Base-by-base conservation (phyloP, 148 eudicot species). In the Chenopodium album region DNA sequence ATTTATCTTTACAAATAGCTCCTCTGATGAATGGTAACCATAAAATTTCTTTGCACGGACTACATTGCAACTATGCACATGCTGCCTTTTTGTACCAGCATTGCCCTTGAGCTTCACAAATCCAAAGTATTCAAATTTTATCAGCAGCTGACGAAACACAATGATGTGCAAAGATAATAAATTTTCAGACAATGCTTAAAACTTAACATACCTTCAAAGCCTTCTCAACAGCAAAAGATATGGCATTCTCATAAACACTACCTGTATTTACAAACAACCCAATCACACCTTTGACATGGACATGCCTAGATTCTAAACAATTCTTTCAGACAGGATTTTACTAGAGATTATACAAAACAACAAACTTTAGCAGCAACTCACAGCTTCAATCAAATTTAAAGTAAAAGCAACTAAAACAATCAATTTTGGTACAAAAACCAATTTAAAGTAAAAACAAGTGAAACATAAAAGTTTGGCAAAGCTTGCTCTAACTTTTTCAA, bases 1-100 rank as follows among this genome's bases (percentile, higher is more conserved):
- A 85, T 94, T 92, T 81, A 97, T 88, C 89, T 97, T 97, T 28
- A 90, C 82, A 84, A 92, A 97, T 50, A 94, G 86, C 85, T 92
- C 98, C 89, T 97, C 99, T 17, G 87, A 85, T 66, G 89, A 86
- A 88, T 94, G 88, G 82, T 94, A 94, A 28, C 98, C 99, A 87
- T 97, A 97, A n/a, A 97, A 87, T 84, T 85, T 94, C 79, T 46
- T 94, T 64, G 93, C 97, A 28, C 91, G 94, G 76, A 97, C 99
- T 76, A 97, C 41, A 72, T 86, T 88, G 85, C 99, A 92, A 80
- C 94, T 88, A 78, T 97, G 98, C 84, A 97, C 97, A 86, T 97
- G 98, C 81, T 97, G 99, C 73, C 94, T 90, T 87, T 94, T 97
- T 41, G 91, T 89, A 84, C 98, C 95, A 73, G 85, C 91, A 86